Evolutionary conservation across 352 stramenopile species (phyloP), one percentile per base, ranked within the genome.

Genomic region (Phytophthora pluvialis): DNA sequence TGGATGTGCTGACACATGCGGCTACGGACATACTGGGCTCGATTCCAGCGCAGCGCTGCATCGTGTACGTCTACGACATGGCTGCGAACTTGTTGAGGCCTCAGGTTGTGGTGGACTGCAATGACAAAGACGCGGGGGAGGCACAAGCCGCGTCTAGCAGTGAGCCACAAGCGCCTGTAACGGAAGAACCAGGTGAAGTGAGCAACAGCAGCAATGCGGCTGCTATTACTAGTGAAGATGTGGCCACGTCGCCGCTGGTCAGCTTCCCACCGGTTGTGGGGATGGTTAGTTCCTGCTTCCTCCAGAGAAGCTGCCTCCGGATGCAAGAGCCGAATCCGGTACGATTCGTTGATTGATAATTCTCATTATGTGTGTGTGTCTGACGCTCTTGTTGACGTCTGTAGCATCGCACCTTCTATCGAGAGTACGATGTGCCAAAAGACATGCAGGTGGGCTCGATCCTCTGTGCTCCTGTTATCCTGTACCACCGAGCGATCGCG

Each of bases 51-150:
- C 77, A 90, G 56, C 68, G 75, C 4, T 80, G 77, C 45, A 64
- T 88, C 7, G 47, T 88, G 10, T 90, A 78, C 46, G 67, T 85
- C 40, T 90, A 85, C 46, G 75, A 88, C 62, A 86, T 81, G 51
- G 33, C 11, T 48, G 64, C 70, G 3, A 81, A 90, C 52, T n/a
- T 75, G 25, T 58, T 90, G 39, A 64, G 69, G 44, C 59, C 62
- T 9, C 72, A 87, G 32, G 62, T 86, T 7, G 53, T 64, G 2
- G 71, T 57, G n/a, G 36, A 70, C 55, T 59, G 31, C 36, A 32
- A 44, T 15, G 58, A 46, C 4, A 51, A 26, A 38, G 21, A 59
- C 15, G 8, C 21, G 40, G 54, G 35, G 16, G 33, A 49, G 26
- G 25, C 8, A 11, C 48, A 45, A 66, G 13, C 29, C 16, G 13